Conservation (phyloP, 495 filamentous ascomycete genomes). For the Opeltia flavorubescens region DNA sequence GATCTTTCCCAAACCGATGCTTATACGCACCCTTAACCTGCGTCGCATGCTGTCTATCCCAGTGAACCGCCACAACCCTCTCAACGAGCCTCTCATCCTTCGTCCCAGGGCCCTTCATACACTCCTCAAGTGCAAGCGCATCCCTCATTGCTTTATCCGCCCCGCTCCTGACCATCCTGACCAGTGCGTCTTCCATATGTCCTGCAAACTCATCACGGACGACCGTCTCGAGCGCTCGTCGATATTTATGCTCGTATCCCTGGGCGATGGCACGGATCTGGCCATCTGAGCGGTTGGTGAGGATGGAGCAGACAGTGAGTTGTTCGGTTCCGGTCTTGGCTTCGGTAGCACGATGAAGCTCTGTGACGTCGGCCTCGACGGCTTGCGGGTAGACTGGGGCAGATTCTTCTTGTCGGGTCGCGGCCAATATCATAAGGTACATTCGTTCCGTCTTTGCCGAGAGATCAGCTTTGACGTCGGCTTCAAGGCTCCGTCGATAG, state of each 20-base stretch:
- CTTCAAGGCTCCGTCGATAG: constrained; percentile 45
- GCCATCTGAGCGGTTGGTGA: constrained; percentile 56
- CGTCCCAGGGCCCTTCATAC: constrained; percentile 77
- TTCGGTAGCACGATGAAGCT: constrained; percentile 60
- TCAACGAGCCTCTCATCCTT: constrained; percentile 69
- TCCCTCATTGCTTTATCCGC: constrained; percentile 70
- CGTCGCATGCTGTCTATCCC: constrained; percentile 57
- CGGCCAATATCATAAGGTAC: constrained; percentile 64
- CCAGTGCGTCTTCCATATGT: constrained; percentile 79
- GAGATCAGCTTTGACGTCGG: constrained; percentile 60
- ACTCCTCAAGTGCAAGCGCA: constrained; percentile 62
- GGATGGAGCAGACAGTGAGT: constrained; percentile 58
- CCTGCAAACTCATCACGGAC: constrained; percentile 73
- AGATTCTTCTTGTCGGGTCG: constrained; percentile 57
- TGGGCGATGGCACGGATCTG: constrained; percentile 70
- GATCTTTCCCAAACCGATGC: constrained; percentile 43
- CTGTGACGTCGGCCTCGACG: constrained; percentile 55
- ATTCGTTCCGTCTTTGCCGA: constrained; percentile 72
- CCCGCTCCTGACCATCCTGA: constrained; percentile 62
- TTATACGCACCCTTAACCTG: constrained; percentile 63
- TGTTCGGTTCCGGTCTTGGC: constrained; percentile 59
- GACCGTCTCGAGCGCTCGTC: constrained; percentile 50
- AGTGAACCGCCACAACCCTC: constrained; percentile 62
- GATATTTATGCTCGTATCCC: constrained; percentile 53
- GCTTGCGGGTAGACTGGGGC: constrained; percentile 53